These are phyloP conservation scores for Hemisphaericaspora xylofermentans DNA, from an alignment of 1,139 yeast genomes.

Conservation along the genomic window DNA sequence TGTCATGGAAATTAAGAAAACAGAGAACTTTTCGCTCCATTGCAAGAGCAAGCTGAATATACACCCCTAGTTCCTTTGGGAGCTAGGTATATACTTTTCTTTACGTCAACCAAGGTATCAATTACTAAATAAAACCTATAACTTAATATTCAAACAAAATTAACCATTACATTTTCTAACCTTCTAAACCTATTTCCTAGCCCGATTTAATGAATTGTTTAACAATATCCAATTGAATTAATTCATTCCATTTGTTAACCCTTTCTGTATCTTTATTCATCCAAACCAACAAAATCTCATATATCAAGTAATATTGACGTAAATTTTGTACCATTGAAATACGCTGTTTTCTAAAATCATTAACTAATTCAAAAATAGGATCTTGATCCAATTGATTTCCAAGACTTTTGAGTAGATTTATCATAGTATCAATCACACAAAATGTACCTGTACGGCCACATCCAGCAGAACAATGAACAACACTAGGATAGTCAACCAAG, in stretches of 20 bases:
- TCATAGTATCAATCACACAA: conserved; percentile 67
- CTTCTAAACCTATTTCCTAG: not conserved
- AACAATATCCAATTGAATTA: conserved; percentile 23
- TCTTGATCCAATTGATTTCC: conserved; percentile 21
- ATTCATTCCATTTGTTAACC: conserved; percentile 1
- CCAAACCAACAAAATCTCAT: conserved; percentile 46
- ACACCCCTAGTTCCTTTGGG: too few relatives aligned
- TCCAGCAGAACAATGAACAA: conserved; percentile 89
- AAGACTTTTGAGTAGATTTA: conserved; percentile 38
- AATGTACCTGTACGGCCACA: conserved; percentile 92
- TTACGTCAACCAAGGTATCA: too few relatives aligned
- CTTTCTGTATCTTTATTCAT: conserved; percentile 13
- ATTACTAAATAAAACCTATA: not conserved
- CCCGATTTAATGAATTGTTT: conserved; percentile 20
- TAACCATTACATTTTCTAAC: not conserved
- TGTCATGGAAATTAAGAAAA: too few relatives aligned
- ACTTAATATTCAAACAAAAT: not conserved
- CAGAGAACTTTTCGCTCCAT: too few relatives aligned
- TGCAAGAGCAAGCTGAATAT: too few relatives aligned
- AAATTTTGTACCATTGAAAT: conserved; percentile 83
- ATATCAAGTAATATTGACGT: conserved; percentile 71
- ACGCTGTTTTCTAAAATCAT: conserved; percentile 67
- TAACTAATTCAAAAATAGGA: conserved; percentile 49
- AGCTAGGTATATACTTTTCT: too few relatives aligned
- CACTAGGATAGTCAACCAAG: conserved; percentile 36